phyloP scores from a whole-genome alignment of 2,329 filamentous ascomycete species.

The Scedosporium minutisporum region DNA sequence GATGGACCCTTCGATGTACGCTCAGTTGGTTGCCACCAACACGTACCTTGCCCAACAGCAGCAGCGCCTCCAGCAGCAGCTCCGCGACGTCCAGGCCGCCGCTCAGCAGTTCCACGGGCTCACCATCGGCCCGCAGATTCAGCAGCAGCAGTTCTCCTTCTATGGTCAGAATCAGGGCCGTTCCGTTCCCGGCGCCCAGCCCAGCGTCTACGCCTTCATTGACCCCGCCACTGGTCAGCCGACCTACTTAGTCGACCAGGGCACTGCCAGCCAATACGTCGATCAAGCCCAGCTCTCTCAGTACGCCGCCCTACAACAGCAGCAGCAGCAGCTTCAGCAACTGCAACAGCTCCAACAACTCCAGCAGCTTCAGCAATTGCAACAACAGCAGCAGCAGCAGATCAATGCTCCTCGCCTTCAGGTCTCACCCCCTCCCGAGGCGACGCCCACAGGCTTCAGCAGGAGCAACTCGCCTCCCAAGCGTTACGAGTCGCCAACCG shows the following conservation, averaged over 20 bases:
- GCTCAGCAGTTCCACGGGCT: slow-evolving; percentile 75
- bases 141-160: slow-evolving; percentile 33
- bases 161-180: slow-evolving; percentile 9
- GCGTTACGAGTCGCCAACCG: slow-evolving; percentile 59
- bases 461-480: slow-evolving; percentile 58
- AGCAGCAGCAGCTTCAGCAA: slow-evolving; percentile 26
- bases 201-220: slow-evolving; percentile 54
- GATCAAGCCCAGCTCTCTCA: slow-evolving; percentile 28
- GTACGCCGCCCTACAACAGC: slow-evolving; percentile 28
- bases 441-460: slow-evolving; percentile 34
- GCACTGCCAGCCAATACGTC: slow-evolving; percentile 31
- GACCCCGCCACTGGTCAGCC: slow-evolving; percentile 81
- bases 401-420: slow-evolving; percentile 62
- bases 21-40: slow-evolving; percentile 84
- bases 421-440: slow-evolving; percentile 68
- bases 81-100: slow-evolving; percentile 72
- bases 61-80: slow-evolving; percentile 87
- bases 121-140: slow-evolving; percentile 49
- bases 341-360: slow-evolving; percentile 28
- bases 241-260: slow-evolving; percentile 67
- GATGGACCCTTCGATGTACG: slow-evolving; percentile 79
- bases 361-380: slow-evolving; percentile 28
- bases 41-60: slow-evolving; percentile 89
- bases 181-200: slow-evolving; percentile 21
- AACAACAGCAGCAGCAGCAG: slow-evolving; percentile 28